These are phyloP conservation scores for Aspergillus leporis DNA, from an alignment of 495 filamentous ascomycete species.

Conservation along the genomic window DNA sequence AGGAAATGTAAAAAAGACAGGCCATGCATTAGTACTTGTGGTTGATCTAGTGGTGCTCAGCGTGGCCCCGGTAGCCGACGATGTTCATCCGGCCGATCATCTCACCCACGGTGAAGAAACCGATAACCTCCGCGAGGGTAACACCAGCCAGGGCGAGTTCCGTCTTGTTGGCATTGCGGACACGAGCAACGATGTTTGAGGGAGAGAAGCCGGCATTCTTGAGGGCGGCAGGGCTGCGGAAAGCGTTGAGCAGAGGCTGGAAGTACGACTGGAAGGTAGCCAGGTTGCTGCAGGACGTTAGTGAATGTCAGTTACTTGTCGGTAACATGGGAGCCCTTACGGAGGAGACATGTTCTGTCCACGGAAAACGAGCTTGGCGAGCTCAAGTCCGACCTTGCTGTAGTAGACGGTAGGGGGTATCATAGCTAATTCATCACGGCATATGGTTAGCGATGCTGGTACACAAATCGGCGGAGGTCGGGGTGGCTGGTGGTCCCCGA, in stretches of 20 bases:
- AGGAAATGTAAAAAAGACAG: constrained; percentile 32
- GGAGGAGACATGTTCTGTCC: constrained; percentile 91
- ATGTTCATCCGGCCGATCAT: constrained; percentile 94
- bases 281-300: constrained; percentile 51
- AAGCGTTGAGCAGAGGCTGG: constrained; percentile 65
- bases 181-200: constrained; percentile 55
- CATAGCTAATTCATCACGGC: constrained; percentile 59
- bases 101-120: constrained; percentile 97
- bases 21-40: constrained; percentile 31
- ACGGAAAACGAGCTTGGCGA: constrained; percentile 81
- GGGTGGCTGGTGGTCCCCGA: constrained; percentile 24
- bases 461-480: constrained; percentile 4
- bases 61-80: constrained; percentile 82
- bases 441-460: constrained; percentile 30
- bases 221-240: constrained; percentile 64
- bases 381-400: constrained; percentile 81
- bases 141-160: constrained; percentile 73
- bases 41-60: constrained; percentile 57
- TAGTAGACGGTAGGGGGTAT: constrained; percentile 89
- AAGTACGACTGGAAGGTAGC: constrained; percentile 86
- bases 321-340: constrained; percentile 56
- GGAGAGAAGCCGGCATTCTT: constrained; percentile 46
- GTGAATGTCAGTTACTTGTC: constrained; percentile 11
- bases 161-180: constrained; percentile 67
- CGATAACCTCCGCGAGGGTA: constrained; percentile 79